Base-by-base conservation (phyloP, 2,329 filamentous ascomycete genomes). In the Aspergillus japonicus region DNA sequence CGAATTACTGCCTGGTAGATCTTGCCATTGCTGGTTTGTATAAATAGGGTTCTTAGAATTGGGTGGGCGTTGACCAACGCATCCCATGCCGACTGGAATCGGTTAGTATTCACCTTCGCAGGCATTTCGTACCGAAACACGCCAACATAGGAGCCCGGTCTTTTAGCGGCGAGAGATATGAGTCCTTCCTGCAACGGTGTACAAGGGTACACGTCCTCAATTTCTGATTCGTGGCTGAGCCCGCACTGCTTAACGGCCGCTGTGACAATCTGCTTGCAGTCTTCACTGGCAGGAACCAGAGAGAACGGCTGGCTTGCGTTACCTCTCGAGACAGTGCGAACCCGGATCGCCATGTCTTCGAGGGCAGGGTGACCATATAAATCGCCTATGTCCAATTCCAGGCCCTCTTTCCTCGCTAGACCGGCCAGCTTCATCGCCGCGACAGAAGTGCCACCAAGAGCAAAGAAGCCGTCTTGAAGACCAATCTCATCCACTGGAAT, bases 151-250 rank as follows among this genome's bases (percentile, higher is more conserved):
- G 48, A 57, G 48, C 48, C 48, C 14, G 48, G 48, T 8, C 14
- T 29, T 49, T 55, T 68, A 60, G 23, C 64, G 62, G n/a, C 62
- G n/a, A 50, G 68, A 50, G 53, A 68, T 58, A 68, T 56, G 29
- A 72, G 68, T 5, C 68, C 66, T 16, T 62, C 58, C 54, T 71
- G 69, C 54, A 71, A 61, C 7, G 68, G 64, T 50, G 68, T 70
- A 29, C 63, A 68, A 21, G 66, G 64, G 47, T 66, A 70, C 14
- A 64, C 59, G 31, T 69, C 63, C 26, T 69, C 64, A 12, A 72
- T 50, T 14, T 50, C 31, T 6, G 26, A 29, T 21, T 42, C 23
- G 14, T 42, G 31, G 47, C 6, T 16, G 6, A 33, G 21, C 14
- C 42, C 3, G 26, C 48, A 50, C 24, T 57, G 58, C 10, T 21